Evolutionary conservation across 805 yeast species (phyloP), one percentile per base, ranked within the genome.

Genomic region (Clavispora carvajalis): DNA sequence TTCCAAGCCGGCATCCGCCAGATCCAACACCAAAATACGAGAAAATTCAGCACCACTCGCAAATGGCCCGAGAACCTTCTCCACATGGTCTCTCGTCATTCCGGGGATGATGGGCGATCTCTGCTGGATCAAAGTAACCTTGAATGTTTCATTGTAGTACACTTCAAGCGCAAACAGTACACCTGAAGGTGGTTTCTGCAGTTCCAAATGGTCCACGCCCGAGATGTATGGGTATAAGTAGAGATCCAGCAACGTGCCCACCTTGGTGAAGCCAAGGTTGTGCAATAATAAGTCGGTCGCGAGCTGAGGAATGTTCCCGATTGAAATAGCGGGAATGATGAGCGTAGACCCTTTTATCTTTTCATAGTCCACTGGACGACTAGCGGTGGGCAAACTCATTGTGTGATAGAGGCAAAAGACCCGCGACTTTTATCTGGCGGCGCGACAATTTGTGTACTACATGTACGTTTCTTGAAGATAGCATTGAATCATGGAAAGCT

Each of bases 271-370:
- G 4, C 67, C 69, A 18, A 75, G 62, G n/a, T 81, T 77, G 52
- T 82, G 83, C 8, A 89, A 67, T 19, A 91, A 62, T 22, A 90
- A 66, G 59, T 90, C 98, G 5, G 76, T 60, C 0, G 90, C 63
- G 36, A 91, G 64, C 58, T 93, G 99, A 0, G 98, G 95, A 3
- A 89, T 83, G 53, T 91, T 93, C 7, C 95, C 98, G 5, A 86
- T 74, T 3, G 96, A 79, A 0, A 93, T 84, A 0, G 89, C 63
- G 0, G 98, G 98, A 1, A 93, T 31, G 1, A 91, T 55, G n/a
- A 84, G 62, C 1, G 70, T 71, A 1, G 76, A 60, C 33, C 60
- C 62, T 10, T 18, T 8, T 38, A 28, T 28, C 31, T 28, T 15
- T 16, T 15, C 12, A 9, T 28, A 28, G 31, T 28, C 31, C 31